Base-by-base conservation (phyloP, 2,329 filamentous ascomycete species). In the Pseudocercospora fijiensis region DNA sequence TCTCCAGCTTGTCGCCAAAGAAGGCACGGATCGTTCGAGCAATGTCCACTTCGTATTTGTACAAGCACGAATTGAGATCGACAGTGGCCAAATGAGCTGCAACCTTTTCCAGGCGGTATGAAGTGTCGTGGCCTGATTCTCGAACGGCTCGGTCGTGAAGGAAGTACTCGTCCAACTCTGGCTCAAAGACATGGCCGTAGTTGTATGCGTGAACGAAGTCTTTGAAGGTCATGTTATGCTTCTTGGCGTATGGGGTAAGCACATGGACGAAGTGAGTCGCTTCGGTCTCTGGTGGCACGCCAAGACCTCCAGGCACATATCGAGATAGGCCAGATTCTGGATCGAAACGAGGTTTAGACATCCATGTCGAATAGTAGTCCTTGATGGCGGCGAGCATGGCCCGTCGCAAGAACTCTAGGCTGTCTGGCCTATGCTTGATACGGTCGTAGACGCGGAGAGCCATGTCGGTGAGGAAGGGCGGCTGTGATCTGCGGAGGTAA, bases 381-480 rank as follows among this genome's bases (percentile, higher is more conserved):
- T 98, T 99, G 81, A 98, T 97, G 10, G 94, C 95, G 6, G 95
- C 94, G 43, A 96, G 83, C 28, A 92, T 90, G 6, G 92, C 87
- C 16, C 85, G 85, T 30, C 87, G 86, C 67, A 99, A 82, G 76
- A 98, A 97, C 0, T 96, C 91, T 57, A 87, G 78, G 1, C 92
- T 87, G 56, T 87, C 90, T 0, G 89, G 86, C 75, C 96, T 90
- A 70, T 92, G 88, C 80, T 92, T 92, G 77, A 97, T 98, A 74
- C 90, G 90, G 72, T 97, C 92, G 76, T 95, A 98, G 47, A 96
- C 92, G 61, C 92, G 89, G 57, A 98, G 83, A 10, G 94, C 90
- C 92, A 99, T 97, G 77, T 99, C 95, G 1, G 95, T 99, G 62
- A 99, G 81, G 80, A 99, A 98, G 0, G 95, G 95, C 1, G 95